These are phyloP conservation scores for Stygiomarasmius scandens DNA, from an alignment of 1,284 basidiomycete species.

Conservation along the genomic window DNA sequence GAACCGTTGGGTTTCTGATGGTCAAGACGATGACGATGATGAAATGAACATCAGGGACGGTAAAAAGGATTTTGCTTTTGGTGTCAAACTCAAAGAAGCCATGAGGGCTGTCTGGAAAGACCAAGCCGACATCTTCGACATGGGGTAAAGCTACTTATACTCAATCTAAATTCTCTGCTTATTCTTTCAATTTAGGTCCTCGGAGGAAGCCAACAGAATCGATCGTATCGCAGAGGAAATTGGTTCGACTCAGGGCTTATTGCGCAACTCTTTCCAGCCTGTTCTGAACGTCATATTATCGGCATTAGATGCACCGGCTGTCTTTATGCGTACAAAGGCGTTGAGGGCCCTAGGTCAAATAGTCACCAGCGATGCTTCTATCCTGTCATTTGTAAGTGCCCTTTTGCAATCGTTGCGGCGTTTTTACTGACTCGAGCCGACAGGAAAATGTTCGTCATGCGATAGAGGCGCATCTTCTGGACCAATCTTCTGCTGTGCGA, in stretches of 20 bases:
- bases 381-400: conserved; percentile 68
- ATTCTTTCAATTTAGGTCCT: conserved; percentile 44
- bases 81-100: conserved; percentile 57
- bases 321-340: conserved; percentile 90
- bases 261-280: conserved; percentile 78
- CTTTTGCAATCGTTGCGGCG: background rate
- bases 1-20: conserved; percentile 45
- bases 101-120: conserved; percentile 73
- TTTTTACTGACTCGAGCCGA: conserved; percentile 6
- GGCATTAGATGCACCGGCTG: conserved; percentile 79
- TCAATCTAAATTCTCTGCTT: background rate
- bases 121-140: conserved; percentile 72
- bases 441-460: conserved; percentile 77
- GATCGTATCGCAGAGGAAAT: conserved; percentile 77
- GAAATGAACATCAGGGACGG: background rate
- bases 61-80: conserved; percentile 47
- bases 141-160: conserved; percentile 52
- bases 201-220: conserved; percentile 66
- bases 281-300: conserved; percentile 77
- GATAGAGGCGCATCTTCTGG: conserved; percentile 87
- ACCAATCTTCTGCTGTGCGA: conserved; percentile 90
- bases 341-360: conserved; percentile 85
- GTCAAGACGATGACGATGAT: conserved; percentile 37
- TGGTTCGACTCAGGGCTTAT: conserved; percentile 62
- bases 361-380: conserved; percentile 83